Base-by-base conservation (phyloP, 805 yeast species). In the Sugiyamaella smithiae region DNA sequence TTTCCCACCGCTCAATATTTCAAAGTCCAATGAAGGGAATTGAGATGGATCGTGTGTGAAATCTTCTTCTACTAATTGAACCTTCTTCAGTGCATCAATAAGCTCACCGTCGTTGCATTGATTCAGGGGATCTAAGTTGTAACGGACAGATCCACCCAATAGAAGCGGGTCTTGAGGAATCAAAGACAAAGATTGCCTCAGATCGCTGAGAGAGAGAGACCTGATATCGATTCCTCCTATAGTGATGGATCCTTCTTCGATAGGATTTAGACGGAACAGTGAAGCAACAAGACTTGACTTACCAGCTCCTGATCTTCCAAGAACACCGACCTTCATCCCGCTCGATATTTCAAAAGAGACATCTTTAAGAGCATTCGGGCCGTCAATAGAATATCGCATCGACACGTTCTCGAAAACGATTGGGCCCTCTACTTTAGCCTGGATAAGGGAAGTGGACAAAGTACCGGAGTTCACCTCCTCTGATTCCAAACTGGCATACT, bases 101-200 rank as follows among this genome's bases (percentile, higher is more conserved):
- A 81, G 64, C 26, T 67, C 62, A 5, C 71, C 76, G 58, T 81
- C 86, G 8, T 67, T 54, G 50, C 65, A 65, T 53, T 76, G 71
- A 29, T 67, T 62, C 58, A 80, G 78, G 11, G 86, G 86, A 63
- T 82, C 86, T 60, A 81, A 67, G 58, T 80, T 81, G 54, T 68
- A 71, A 54, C 84, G 68, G 32, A 81, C 71, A 0, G 81, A 68
- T 36, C 85, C 86, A 58, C 74, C 75, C 63, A 81, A 80, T 46
- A 81, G 65, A 1, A 78, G 81, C 1, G 85, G 84, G 53, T 81
- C 85, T 60, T 81, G 85, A 3, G 85, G 85, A 54, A 81, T 80
- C 45, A 81, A 80, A 2, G 83, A 71, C 46, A 81, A 62, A 45
- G 70, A 72, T 4, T 79, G 72, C 60, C 86, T 69, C 57, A 81